Percentiles rank a stretch among this genome's conserved stretches.
These are phyloP conservation scores for Colletotrichum navitas DNA, from an alignment of 2,329 filamentous ascomycete genomes.

Conservation along the genomic window DNA sequence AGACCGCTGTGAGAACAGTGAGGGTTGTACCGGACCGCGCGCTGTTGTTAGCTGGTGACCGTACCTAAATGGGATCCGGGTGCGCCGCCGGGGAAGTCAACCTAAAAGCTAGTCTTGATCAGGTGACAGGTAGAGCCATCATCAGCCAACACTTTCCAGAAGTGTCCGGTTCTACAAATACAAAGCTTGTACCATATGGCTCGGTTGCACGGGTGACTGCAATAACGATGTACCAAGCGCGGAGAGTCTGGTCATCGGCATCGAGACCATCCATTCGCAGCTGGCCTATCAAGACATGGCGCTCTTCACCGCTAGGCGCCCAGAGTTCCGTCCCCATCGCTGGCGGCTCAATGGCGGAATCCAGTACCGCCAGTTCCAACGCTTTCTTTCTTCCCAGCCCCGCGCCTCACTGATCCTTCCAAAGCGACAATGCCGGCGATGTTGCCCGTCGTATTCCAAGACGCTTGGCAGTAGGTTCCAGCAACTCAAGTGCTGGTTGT, in stretches of 20 bases:
- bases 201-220: not conserved
- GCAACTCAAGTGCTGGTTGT: conserved; percentile 15
- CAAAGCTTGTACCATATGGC: not conserved
- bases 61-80: no score
- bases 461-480: conserved; percentile 23
- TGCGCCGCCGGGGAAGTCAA: not conserved
- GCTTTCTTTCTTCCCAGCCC: not conserved
- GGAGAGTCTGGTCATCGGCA: not conserved
- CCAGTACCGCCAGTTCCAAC: not conserved
- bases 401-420: not conserved
- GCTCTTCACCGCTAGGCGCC: conserved; percentile 9
- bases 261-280: not conserved
- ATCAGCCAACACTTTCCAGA: not conserved
- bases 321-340: conserved; percentile 2
- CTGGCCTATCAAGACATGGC: not conserved
- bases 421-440: not conserved
- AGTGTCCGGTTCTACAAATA: not conserved
- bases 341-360: not conserved
- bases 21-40: no score
- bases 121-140: not conserved
- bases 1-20: no score
- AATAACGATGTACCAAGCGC: not conserved
- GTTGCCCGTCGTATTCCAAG: conserved; percentile 19
- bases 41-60: no score
- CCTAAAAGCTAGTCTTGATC: not conserved